Conservation (phyloP, 164 flowering plant genomes). For the Pachysandra terminalis region DNA sequence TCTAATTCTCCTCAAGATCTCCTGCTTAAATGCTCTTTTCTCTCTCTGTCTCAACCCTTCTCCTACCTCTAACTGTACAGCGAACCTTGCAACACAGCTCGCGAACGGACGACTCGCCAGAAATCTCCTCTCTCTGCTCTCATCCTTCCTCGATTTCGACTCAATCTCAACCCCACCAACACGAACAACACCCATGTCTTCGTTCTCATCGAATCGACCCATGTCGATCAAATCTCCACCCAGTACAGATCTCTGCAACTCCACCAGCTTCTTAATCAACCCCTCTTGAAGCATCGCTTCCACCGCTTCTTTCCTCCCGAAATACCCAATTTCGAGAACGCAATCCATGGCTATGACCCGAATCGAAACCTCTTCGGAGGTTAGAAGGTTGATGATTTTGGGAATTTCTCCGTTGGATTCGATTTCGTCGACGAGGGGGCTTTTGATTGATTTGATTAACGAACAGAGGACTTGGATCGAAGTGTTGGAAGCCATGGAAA, state of each 20-base stretch:
- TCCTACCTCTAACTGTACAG: slow-evolving; percentile 84
- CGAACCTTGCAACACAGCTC: slow-evolving; percentile 83
- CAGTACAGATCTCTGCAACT: slow-evolving; percentile 61
- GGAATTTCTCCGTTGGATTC: slow-evolving; percentile 50
- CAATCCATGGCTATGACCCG: slow-evolving; percentile 50
- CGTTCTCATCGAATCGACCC: slow-evolving; percentile 29
- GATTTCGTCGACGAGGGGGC: slow-evolving; percentile 80
- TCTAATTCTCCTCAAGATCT: slow-evolving; percentile 56
- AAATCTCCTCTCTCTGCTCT: slow-evolving; percentile 30
- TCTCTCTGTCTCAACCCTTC: slow-evolving; percentile 91
- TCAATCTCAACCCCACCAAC: slow-evolving; percentile 9
- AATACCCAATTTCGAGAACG: slow-evolving; percentile 78
- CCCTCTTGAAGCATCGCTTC: slow-evolving; percentile 75
- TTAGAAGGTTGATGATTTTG: slow-evolving; percentile 43
- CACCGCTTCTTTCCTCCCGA: slow-evolving; percentile 79
- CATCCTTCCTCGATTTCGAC: slow-evolving; percentile 17
- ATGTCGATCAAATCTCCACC: slow-evolving; percentile 62
- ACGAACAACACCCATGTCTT: slow-evolving; percentile 1
- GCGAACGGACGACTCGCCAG: slow-evolving; percentile 60
- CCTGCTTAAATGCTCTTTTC: slow-evolving; percentile 68
- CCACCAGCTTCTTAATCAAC: slow-evolving; percentile 58
- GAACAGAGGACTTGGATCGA: slow-evolving; percentile 52
- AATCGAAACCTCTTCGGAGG: slow-evolving; percentile 26
- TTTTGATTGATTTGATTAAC: slow-evolving; percentile 58
- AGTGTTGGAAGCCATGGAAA: slow-evolving; percentile 36